phyloP scores from a whole-genome alignment of 2,329 filamentous ascomycete species.

The Aspergillus sp. region DNA sequence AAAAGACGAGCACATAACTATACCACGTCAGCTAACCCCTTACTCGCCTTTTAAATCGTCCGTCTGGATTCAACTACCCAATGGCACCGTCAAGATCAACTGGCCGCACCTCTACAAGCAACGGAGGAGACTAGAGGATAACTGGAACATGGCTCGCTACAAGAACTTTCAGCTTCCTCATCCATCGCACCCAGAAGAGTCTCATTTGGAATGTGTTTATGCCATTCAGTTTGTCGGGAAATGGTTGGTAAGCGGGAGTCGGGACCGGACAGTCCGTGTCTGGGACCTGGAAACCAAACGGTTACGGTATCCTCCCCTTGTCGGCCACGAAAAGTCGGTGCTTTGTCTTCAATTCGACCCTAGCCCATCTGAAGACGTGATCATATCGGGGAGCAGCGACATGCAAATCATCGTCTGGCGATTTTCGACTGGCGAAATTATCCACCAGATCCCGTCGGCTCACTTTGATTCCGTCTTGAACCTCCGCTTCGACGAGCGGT shows the following conservation, averaged over 20 bases:
- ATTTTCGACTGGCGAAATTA: slow-evolving; percentile 79
- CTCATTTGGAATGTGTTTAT: slow-evolving; percentile 89
- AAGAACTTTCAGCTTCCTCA: slow-evolving; percentile 87
- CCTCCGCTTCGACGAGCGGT: slow-evolving; percentile 82
- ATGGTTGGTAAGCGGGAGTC: slow-evolving; percentile 86
- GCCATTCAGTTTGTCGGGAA: slow-evolving; percentile 82
- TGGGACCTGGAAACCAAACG: slow-evolving; percentile 83
- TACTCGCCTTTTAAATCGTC: slow-evolving; percentile 23
- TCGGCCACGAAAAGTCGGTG: slow-evolving; percentile 77
- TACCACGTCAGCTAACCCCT: slow-evolving; percentile 4
- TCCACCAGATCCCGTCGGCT: slow-evolving; percentile 68
- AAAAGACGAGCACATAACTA: too few relatives aligned
- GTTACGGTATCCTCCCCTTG: slow-evolving; percentile 64
- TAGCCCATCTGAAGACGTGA: slow-evolving; percentile 75
- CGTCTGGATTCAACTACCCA: slow-evolving; percentile 25
- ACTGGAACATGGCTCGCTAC: slow-evolving; percentile 80
- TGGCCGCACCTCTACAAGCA: slow-evolving; percentile 94
- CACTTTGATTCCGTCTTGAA: slow-evolving; percentile 91
- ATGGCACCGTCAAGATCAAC: slow-evolving; percentile 56
- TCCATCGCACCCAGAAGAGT: slow-evolving; percentile 69
- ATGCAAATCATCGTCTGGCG: slow-evolving; percentile 84
- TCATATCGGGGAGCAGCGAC: slow-evolving; percentile 94
- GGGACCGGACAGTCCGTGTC: slow-evolving; percentile 78
- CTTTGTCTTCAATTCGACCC: slow-evolving; percentile 94
- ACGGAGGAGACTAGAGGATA: slow-evolving; percentile 74